A percentile compares a stretch with the other conserved stretches of the same genome.
These are phyloP conservation scores for Aspergillus aculeatinus DNA, from an alignment of 2,329 filamentous ascomycete species.

Conservation along the genomic window DNA sequence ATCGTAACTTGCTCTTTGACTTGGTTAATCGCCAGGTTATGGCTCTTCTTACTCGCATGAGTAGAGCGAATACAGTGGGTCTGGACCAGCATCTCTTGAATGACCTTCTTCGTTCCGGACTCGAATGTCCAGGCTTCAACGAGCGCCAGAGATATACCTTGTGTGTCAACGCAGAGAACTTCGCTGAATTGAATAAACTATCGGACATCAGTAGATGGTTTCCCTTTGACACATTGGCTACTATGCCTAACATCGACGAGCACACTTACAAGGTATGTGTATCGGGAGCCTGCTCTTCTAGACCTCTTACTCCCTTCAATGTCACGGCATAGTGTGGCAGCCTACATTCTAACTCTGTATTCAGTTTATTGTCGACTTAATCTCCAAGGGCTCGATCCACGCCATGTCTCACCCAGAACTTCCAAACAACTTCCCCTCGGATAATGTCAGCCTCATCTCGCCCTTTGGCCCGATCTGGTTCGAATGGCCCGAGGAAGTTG, in stretches of 20 bases:
- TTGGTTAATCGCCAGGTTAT: constrained; percentile 58
- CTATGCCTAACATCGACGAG: constrained; percentile 22
- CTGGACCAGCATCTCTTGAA: constrained; percentile 39
- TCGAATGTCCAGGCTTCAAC: constrained; percentile 45
- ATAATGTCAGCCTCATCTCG: constrained; percentile 19
- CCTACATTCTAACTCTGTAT: neutral
- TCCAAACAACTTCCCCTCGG: constrained; percentile 21
- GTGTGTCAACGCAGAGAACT: constrained; percentile 27
- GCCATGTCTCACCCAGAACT: constrained; percentile 13
- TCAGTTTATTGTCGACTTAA: constrained; percentile 29
- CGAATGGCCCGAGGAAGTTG: constrained; percentile 24
- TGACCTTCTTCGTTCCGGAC: constrained; percentile 42
- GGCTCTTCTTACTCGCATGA: constrained; percentile 66
- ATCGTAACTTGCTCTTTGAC: constrained; percentile 49
- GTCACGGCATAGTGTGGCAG: too few species aligned
- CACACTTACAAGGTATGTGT: constrained; percentile 29
- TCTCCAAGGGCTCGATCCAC: constrained; percentile 20
- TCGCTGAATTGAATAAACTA: constrained; percentile 21
- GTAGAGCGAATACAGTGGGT: constrained; percentile 41
- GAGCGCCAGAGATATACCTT: constrained; percentile 45
- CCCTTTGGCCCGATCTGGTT: constrained; percentile 32
- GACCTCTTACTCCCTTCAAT: neutral
- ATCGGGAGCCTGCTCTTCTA: neutral
- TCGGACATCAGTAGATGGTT: constrained; percentile 34
- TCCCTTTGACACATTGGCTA: constrained; percentile 41